A percentile compares a stretch with the other conserved stretches of the same genome.
Conservation (phyloP, 2,329 filamentous ascomycete genomes). For the Rutstroemia sp. region DNA sequence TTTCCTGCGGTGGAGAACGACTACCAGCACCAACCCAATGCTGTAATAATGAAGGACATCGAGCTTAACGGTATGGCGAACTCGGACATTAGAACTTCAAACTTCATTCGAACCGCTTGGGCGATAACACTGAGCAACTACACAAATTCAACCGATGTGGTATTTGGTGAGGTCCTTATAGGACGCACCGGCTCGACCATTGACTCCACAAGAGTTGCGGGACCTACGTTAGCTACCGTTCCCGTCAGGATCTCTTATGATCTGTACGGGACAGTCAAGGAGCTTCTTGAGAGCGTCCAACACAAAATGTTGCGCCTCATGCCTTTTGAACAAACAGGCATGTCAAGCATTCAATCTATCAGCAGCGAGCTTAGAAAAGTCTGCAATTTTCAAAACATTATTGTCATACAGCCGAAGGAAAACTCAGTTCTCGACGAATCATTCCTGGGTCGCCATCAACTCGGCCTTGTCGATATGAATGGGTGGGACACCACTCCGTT, state of each 20-base stretch:
- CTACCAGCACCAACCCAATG: not conserved
- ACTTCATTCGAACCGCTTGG: conserved; percentile 30
- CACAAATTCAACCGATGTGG: conserved; percentile 32
- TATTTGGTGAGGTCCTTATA: conserved; percentile 37
- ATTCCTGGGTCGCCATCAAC: not conserved
- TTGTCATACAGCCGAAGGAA: conserved; percentile 16
- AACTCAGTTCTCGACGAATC: not conserved
- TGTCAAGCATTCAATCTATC: conserved; percentile 17
- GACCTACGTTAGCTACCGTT: conserved; percentile 36
- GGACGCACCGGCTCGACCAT: conserved; percentile 34
- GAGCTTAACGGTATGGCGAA: not conserved
- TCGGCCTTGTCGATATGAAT: not conserved
- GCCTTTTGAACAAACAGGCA: conserved; percentile 40
- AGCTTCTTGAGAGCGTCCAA: not conserved
- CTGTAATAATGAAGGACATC: not conserved
- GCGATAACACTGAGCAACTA: conserved; percentile 34
- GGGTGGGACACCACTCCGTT: not conserved
- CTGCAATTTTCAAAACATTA: conserved; percentile 18
- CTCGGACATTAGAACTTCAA: conserved; percentile 14
- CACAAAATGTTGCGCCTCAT: conserved; percentile 26
- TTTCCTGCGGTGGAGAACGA: conserved; percentile 33
- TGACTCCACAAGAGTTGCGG: conserved; percentile 35
- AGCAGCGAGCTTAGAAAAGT: conserved; percentile 10
- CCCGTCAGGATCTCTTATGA: conserved; percentile 20
- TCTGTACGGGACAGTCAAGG: not conserved